Base-by-base conservation (phyloP, 1,139 yeast species). In the Meyerozyma sp. region DNA sequence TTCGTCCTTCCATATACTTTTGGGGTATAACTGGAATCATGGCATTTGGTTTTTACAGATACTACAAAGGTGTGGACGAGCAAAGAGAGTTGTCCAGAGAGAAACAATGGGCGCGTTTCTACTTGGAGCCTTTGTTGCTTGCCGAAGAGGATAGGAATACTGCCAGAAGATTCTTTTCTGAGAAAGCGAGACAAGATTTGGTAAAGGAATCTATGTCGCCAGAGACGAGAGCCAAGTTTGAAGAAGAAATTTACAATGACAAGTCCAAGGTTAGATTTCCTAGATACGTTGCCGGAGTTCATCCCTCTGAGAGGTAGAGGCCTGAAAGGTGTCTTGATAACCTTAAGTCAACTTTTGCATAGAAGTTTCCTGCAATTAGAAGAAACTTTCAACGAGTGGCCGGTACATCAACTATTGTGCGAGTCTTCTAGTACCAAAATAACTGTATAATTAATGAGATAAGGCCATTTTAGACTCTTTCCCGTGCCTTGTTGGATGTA, bases 141-240 rank as follows among this genome's bases (percentile, higher is more conserved):
- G 95, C 95, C 36, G 96, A 88, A 65, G 81, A 81, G 51, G 96
- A 88, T 63, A 76, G 96, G 62, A 86, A 84, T 54, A 63, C 75
- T 39, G 89, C 87, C 41, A 80, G 96, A 69, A 77, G 95, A 59
- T 78, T 78, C 50, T 72, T 69, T 54, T 80, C 88, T 43, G 82
- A 84, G 57, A 69, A 79, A 63, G 79, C 78, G 54, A 78, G 90
- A 67, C 94, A 86, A 68, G 82, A 70, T 32, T 60, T 69, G 55
- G 73, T 70, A 39, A 71, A 68, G 49, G 75, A 70, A 47, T 54
- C 68, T 27, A 71, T 73, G 76, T 56, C 64, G 41, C 66, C 68
- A 14, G 75, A 70, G 48, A 59, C 51, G 39, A 63, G 61, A 48
- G 70, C 68, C 49, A 67, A 67, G 51, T 70, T 72, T 45, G 77